Conservation (phyloP, 768 basidiomycete species). For the Mycena chlorophos region DNA sequence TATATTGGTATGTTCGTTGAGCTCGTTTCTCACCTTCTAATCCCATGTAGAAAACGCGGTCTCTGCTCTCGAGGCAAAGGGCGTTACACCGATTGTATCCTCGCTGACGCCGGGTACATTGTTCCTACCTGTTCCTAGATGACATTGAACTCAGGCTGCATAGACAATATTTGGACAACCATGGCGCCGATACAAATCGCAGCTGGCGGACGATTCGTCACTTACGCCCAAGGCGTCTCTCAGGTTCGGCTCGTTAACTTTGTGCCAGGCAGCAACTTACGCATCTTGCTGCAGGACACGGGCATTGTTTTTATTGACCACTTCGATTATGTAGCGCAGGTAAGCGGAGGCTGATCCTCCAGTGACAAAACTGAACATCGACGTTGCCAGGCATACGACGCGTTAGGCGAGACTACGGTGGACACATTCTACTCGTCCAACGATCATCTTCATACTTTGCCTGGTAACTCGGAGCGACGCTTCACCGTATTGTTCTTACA, state of each 20-base stretch:
- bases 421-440: slow-evolving; percentile 31
- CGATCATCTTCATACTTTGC: slow-evolving; percentile 38
- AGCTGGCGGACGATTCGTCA: slow-evolving; percentile 32
- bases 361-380: no score
- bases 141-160: no score
- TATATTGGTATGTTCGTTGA: slow-evolving; percentile 25
- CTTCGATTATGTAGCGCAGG: slow-evolving; percentile 31
- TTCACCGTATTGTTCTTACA: not conserved
- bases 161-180: slow-evolving; percentile 33
- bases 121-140: no score
- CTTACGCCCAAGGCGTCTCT: slow-evolving; percentile 29
- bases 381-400: not conserved
- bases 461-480: not conserved
- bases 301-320: slow-evolving; percentile 34
- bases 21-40: not conserved
- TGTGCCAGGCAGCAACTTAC: not conserved
- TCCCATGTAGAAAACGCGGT: slow-evolving; percentile 28
- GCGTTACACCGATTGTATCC: no score
- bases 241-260: not conserved
- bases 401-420: slow-evolving; percentile 27
- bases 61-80: slow-evolving; percentile 31
- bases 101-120: no score
- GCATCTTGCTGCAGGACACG: slow-evolving; percentile 13
- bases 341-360: no score
- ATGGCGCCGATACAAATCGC: slow-evolving; percentile 21